Conservation (phyloP, 139 green algal genomes). For the Ettlia oleoabundans region DNA sequence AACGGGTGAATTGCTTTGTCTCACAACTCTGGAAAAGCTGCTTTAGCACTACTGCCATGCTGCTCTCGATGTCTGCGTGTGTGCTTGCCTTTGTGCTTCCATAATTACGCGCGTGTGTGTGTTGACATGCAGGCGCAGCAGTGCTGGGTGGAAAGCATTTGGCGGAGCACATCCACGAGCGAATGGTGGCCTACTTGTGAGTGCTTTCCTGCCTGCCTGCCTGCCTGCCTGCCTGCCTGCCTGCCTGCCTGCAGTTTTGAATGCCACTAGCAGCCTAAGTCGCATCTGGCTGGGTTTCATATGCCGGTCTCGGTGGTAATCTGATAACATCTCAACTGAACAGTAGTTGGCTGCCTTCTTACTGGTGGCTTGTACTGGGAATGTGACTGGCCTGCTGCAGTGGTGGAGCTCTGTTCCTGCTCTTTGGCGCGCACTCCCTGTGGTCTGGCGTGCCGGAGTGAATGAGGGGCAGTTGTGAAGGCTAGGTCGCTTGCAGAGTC, state of each 20-base stretch:
- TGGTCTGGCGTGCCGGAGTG: constrained; percentile 34
- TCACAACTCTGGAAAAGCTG: no score
- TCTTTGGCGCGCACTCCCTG: constrained; percentile 84
- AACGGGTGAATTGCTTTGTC: no score
- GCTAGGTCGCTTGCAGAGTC: not conserved
- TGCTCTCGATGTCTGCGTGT: no score
- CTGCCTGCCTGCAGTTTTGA: not conserved
- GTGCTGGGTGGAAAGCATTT: constrained; percentile 95
- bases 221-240: not conserved
- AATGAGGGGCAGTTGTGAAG: not conserved
- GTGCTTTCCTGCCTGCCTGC: not conserved
- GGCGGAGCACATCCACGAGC: constrained; percentile 91
- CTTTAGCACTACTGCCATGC: no score
- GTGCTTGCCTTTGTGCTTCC: not conserved
- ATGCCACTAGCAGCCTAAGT: no score
- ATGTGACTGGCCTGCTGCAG: constrained; percentile 47
- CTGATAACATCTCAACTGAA: no score
- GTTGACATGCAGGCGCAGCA: constrained; percentile 64
- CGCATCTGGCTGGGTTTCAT: no score
- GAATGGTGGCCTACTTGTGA: constrained; percentile 65
- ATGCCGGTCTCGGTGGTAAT: no score
- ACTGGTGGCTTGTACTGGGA: no score
- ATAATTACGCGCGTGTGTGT: no score
- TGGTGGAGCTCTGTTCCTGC: constrained; percentile 90
- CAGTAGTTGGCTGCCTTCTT: no score